A percentile compares a stretch with the other conserved stretches of the same genome.
Conservation (phyloP, 1,284 basidiomycete species). For the Termitomyces sp. region DNA sequence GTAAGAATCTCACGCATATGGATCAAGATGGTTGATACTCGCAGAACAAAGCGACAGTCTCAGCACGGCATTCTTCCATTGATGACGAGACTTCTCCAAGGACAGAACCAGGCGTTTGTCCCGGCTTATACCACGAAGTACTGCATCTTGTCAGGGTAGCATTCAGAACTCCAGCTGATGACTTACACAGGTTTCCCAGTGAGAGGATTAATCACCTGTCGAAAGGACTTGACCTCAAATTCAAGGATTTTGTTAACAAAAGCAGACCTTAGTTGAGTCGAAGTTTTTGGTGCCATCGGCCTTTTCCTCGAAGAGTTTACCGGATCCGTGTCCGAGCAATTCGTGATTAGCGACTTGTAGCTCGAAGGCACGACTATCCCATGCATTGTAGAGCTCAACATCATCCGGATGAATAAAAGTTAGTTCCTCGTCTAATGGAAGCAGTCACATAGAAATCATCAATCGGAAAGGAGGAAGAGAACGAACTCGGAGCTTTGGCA, state of each 20-base stretch:
- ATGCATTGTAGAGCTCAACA: conserved; percentile 63
- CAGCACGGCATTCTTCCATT: conserved; percentile 84
- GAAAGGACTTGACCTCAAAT: not conserved
- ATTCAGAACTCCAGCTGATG: not conserved
- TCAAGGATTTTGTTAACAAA: not conserved
- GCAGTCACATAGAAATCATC: conserved; percentile 1
- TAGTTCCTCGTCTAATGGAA: conserved; percentile 60
- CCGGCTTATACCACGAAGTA: conserved; percentile 78
- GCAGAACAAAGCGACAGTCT: conserved; percentile 77
- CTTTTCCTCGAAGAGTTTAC: conserved; percentile 74
- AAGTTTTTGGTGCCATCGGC: conserved; percentile 77
- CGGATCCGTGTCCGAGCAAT: conserved; percentile 74
- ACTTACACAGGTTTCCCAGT: conserved; percentile 72
- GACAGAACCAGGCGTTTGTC: conserved; percentile 74
- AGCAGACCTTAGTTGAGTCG: conserved; percentile 55
- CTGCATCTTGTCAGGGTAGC: conserved; percentile 27
- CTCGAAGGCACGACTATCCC: conserved; percentile 75
- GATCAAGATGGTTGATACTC: conserved; percentile 24
- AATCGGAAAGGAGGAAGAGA: not conserved
- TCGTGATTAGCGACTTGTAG: conserved; percentile 86
- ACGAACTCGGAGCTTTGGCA: conserved; percentile 75
- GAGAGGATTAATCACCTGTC: conserved; percentile 74
- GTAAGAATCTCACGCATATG: not conserved
- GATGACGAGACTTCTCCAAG: conserved; percentile 82
- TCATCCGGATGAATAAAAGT: conserved; percentile 80